Evolutionary conservation across 140 eudicot species (phyloP), one percentile per base, ranked within the genome.

Genomic region (Flaveria floridana): DNA sequence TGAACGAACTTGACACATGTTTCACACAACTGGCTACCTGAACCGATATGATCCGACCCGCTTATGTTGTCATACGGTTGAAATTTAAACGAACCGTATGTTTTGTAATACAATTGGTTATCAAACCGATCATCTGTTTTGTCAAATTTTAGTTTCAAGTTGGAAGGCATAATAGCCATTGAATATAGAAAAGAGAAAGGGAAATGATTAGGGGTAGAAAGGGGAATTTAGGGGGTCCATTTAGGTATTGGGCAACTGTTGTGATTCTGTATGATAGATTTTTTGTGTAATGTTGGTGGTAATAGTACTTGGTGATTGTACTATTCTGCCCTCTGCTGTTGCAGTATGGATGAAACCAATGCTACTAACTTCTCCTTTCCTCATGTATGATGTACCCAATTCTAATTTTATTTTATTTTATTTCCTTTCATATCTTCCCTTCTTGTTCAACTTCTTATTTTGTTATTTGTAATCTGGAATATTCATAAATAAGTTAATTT

Each of bases 201-300:
- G 48, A 47, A 47, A 68, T 44, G 65, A 11, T 76, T 46, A 57
- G 37, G 85, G 79, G 85, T 64, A 71, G 53, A 70, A 68, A 42
- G 67, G 82, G 76, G 57, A 64, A 56, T 46, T 71, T 70, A 65
- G 53, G 76, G 81, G 85, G 44, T 73, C 82, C 81, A 81, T 81
- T 63, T 50, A 34, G 81, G 81, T 46, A 65, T 65, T 82, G 75
- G 84, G 84, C 79, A 68, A 83, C 95, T 88, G 91, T 84, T 73
- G 87, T 74, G 87, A 85, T 84, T 80, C 88, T 70, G 84, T 81
- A 78, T 84, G 84, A 75, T 71, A 82, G 87, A 81, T 88, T 82
- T 85, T 84, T 78, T 73, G 74, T 67, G 83, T 74, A 30, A 64
- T 64, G 69, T 26, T 64, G 69, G 74, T 76, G 53, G 52, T 68